Evolutionary conservation across 1,284 basidiomycete genomes (phyloP), one percentile per base, ranked within the genome.

Genomic region (Heterobasidion occidentale): DNA sequence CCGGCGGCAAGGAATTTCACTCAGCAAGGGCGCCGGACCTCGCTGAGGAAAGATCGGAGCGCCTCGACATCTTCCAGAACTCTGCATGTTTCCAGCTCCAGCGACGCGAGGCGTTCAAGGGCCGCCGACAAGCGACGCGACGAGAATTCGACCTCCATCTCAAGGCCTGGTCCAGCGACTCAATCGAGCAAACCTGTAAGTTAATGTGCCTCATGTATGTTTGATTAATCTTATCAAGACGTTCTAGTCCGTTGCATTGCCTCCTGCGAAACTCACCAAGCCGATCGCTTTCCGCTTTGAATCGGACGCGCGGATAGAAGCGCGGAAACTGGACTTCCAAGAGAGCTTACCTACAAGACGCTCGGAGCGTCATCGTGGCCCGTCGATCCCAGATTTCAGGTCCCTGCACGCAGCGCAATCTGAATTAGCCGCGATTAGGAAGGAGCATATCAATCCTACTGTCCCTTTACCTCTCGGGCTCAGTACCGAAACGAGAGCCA

Each of bases 361-460:
- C 63, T 46, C 66, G 61, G 19, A 58, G 56, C 19, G 56, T 17
- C 61, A 58, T 51, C 59, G 55, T 35, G 49, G 46, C 15, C 65
- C 64, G 49, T 64, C 71, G 15, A 72, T 81, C 48, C 80, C 83
- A 55, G 77, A 84, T 62, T 80, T 78, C 70, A 79, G 77, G 65
- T 66, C 73, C 7, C 62, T 81, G 20, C 84, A 84, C 60, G 76
- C 79, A 27, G 71, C 76, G 36, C 75, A 79, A 46, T 75, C 76
- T 57, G 72, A 74, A 7, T 64, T 67, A 51, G 59, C 74, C 3
- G 70, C 72, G 11, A 74, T 76, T 36, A 77, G 75, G 61, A 50
- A 50, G 33, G 76, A 74, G 60, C 74, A 76, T 38, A 64, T 78
- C 27, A 69, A 70, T 54, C 79, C 78, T 46, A 75, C 74, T 7